Evolutionary conservation across 2,329 filamentous ascomycete genomes (phyloP).

Genomic region (Periconia digitata): DNA sequence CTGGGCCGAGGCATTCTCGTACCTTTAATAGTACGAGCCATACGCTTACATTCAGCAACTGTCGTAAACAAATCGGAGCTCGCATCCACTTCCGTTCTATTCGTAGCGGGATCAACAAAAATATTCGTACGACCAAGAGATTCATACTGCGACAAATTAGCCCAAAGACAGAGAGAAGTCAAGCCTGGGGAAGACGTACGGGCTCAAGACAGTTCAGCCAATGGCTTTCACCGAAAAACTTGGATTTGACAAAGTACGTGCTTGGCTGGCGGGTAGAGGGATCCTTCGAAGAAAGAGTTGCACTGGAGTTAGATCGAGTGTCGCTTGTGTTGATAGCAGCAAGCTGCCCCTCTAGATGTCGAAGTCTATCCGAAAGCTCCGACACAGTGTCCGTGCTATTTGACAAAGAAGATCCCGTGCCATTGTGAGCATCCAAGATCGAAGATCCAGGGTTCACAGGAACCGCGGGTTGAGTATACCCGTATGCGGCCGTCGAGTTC

Average conservation of each 20-base stretch:
- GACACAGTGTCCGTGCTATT: background rate
- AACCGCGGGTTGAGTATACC: background rate
- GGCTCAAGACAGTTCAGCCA: constrained; percentile 43
- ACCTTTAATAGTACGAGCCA: constrained; percentile 56
- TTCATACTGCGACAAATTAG: constrained; percentile 13
- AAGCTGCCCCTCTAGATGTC: background rate
- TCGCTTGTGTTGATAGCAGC: background rate
- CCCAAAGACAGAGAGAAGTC: background rate
- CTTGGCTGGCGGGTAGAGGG: background rate
- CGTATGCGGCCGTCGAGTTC: background rate
- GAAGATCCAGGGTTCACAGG: background rate
- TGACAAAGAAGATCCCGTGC: background rate
- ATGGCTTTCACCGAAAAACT: constrained; percentile 59
- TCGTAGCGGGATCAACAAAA: constrained; percentile 42
- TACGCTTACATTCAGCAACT: constrained; percentile 50
- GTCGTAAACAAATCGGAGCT: constrained; percentile 23
- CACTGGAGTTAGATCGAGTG: background rate
- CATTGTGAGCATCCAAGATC: background rate
- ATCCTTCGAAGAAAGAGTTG: background rate
- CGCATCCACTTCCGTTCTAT: constrained; percentile 36
- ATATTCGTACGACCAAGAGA: constrained; percentile 18
- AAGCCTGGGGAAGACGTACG: constrained; percentile 27
- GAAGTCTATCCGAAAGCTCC: background rate
- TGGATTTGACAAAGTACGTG: constrained; percentile 50
- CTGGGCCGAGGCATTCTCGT: constrained; percentile 40